phyloP scores from a whole-genome alignment of 495 filamentous ascomycete genomes.

The Aspergillus avenaceus region DNA sequence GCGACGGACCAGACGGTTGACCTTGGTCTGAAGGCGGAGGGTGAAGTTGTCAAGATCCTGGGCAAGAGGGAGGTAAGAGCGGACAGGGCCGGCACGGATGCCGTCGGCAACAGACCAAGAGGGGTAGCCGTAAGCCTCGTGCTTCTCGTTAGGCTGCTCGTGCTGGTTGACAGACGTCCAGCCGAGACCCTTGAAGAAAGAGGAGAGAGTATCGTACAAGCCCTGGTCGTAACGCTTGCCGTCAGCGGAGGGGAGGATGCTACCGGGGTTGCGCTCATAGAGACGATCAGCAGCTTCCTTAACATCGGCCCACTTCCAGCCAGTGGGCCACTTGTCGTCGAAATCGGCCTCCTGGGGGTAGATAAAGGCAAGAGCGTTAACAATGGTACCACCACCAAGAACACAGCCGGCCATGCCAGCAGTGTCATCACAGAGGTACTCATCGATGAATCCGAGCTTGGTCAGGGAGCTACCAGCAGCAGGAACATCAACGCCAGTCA shows the following conservation, averaged over 20 bases:
- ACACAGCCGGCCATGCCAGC: conserved; percentile 75
- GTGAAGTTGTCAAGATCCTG: conserved; percentile 60
- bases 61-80: conserved; percentile 64
- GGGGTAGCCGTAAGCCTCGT: conserved; percentile 57
- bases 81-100: conserved; percentile 64
- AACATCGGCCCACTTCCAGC: conserved; percentile 64
- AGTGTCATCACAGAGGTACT: conserved; percentile 60
- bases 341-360: conserved; percentile 59
- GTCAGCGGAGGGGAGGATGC: conserved; percentile 60
- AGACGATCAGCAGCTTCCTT: conserved; percentile 48
- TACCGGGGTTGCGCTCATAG: conserved; percentile 64
- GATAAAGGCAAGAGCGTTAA: conserved; percentile 64
- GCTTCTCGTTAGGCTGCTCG: conserved; percentile 55
- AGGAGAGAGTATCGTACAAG: conserved; percentile 53
- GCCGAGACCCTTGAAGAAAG: conserved; percentile 46
- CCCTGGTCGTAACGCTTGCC: conserved; percentile 62
- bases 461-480: conserved; percentile 57
- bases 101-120: conserved; percentile 62
- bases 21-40: conserved; percentile 58
- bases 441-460: conserved; percentile 59
- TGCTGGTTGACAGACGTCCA: conserved; percentile 60
- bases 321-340: conserved; percentile 64
- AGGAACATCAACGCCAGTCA: conserved; percentile 71
- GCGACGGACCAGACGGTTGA: conserved; percentile 58
- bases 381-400: conserved; percentile 71